These are phyloP conservation scores for Juglanconis oblonga DNA, from an alignment of 2,329 filamentous ascomycete genomes.

Conservation along the genomic window DNA sequence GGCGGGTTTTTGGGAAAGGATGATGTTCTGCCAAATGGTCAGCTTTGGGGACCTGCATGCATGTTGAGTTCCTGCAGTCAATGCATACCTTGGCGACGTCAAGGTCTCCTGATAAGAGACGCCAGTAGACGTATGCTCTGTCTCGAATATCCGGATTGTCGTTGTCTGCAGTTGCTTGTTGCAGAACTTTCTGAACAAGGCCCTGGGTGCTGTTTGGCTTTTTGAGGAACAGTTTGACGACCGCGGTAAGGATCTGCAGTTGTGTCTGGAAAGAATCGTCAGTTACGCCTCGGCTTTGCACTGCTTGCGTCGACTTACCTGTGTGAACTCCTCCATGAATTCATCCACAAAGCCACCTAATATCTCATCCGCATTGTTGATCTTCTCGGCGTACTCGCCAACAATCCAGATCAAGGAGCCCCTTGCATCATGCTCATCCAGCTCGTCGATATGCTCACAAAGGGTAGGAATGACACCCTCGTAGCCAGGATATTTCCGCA, in stretches of 20 bases:
- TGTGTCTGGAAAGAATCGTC: slow-evolving; percentile 64
- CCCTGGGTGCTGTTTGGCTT: slow-evolving; percentile 89
- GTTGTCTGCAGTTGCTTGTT: slow-evolving; percentile 87
- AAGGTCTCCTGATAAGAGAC: slow-evolving; percentile 86
- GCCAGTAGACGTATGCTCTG: slow-evolving; percentile 97
- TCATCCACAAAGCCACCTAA: slow-evolving; percentile 86
- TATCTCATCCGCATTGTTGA: slow-evolving; percentile 96
- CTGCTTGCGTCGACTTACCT: slow-evolving; percentile 51
- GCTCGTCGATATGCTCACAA: slow-evolving; percentile 93
- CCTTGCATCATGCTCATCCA: slow-evolving; percentile 90
- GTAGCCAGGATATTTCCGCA: slow-evolving; percentile 95
- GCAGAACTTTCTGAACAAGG: slow-evolving; percentile 90
- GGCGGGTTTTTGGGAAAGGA: slow-evolving; percentile 89
- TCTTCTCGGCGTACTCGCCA: slow-evolving; percentile 98
- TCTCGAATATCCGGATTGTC: slow-evolving; percentile 98
- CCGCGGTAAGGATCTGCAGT: slow-evolving; percentile 92
- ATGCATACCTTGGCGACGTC: slow-evolving; percentile 75
- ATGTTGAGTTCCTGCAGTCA: not conserved
- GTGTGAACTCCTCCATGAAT: slow-evolving; percentile 95
- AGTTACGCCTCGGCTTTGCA: not conserved
- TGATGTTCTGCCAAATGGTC: slow-evolving; percentile 62
- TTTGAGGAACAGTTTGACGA: slow-evolving; percentile 96
- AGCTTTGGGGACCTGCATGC: not conserved
- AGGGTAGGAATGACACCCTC: slow-evolving; percentile 96
- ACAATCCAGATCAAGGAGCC: slow-evolving; percentile 98